A percentile compares a stretch with the other conserved stretches of the same genome.
phyloP scores from a whole-genome alignment of 2,329 filamentous ascomycete genomes.

The Aspergillus brasiliensis region DNA sequence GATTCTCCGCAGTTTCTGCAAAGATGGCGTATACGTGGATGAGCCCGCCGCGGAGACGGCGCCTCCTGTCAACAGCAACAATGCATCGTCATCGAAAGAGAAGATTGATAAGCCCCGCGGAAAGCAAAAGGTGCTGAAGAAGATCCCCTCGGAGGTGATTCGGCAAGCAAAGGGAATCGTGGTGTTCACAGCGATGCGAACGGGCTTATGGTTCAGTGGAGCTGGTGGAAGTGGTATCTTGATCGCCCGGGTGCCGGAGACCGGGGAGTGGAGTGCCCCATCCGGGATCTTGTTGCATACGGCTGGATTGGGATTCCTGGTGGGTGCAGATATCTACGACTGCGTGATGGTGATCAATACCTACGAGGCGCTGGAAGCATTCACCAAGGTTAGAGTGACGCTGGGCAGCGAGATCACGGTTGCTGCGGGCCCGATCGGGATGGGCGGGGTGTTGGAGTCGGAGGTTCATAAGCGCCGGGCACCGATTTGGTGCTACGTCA shows the following conservation, averaged over 20 bases:
- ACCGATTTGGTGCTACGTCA: constrained; percentile 81
- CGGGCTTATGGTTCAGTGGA: constrained; percentile 85
- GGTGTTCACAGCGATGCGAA: constrained; percentile 93
- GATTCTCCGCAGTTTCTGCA: constrained; percentile 87
- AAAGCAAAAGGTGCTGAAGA: constrained; percentile 69
- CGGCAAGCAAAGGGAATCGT: constrained; percentile 85
- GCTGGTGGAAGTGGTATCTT: constrained; percentile 89
- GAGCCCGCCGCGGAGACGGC: constrained; percentile 49
- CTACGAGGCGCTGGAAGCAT: constrained; percentile 76
- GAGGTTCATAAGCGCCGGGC: constrained; percentile 67
- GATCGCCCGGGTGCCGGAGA: constrained; percentile 73
- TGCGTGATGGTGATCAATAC: constrained; percentile 94
- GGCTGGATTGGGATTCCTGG: constrained; percentile 80
- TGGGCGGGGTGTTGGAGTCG: constrained; percentile 71
- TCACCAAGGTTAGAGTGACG: constrained; percentile 75
- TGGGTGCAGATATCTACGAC: constrained; percentile 91
- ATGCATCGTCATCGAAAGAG: constrained; percentile 29
- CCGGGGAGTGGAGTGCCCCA: constrained; percentile 87
- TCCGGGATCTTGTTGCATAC: constrained; percentile 89
- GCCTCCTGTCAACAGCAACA: neutral
- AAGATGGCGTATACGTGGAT: constrained; percentile 69
- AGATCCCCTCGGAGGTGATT: constrained; percentile 82
- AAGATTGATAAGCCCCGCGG: constrained; percentile 56
- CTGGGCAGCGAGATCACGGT: constrained; percentile 78
- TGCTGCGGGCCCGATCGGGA: constrained; percentile 72